Evolutionary conservation across 768 basidiomycete genomes (phyloP).

Genomic region (Hygrophoropsis aurantiaca): DNA sequence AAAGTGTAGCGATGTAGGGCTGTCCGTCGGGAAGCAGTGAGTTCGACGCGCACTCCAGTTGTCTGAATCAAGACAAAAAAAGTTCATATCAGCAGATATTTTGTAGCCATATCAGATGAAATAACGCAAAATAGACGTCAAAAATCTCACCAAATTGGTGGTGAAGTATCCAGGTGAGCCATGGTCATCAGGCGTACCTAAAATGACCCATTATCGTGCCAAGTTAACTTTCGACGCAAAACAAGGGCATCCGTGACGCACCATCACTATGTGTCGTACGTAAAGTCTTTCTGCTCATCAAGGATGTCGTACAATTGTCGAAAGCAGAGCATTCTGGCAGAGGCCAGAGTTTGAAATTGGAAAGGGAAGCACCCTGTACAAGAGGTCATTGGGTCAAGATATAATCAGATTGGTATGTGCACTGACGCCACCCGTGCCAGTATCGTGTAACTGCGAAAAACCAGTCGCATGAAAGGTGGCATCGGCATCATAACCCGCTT

Average conservation of each 20-base stretch:
- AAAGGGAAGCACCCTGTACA: constrained; percentile 42
- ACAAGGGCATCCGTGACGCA: constrained; percentile 16
- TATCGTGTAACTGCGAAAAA: constrained; percentile 57
- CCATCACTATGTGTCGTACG: constrained; percentile 53
- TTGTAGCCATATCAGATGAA: not conserved
- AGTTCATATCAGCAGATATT: no score
- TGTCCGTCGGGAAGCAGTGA: constrained; percentile 58
- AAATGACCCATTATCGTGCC: not conserved
- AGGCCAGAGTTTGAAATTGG: constrained; percentile 63
- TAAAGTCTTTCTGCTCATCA: constrained; percentile 44
- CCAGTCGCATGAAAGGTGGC: constrained; percentile 42
- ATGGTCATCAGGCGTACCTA: constrained; percentile 58
- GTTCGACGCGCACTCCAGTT: constrained; percentile 55
- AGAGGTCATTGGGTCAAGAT: no score
- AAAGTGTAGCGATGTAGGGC: constrained; percentile 63
- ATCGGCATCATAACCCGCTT: constrained; percentile 40
- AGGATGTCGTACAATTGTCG: constrained; percentile 50
- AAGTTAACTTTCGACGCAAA: not conserved
- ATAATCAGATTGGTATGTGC: no score
- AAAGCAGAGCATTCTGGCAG: constrained; percentile 51
- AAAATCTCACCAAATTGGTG: constrained; percentile 54
- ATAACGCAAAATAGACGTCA: constrained; percentile 1
- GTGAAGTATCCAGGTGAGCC: constrained; percentile 70
- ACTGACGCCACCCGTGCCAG: constrained; percentile 58
- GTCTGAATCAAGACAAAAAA: constrained; percentile 34